Base-by-base conservation (phyloP, 768 basidiomycete genomes). In the Mycena latifolia region DNA sequence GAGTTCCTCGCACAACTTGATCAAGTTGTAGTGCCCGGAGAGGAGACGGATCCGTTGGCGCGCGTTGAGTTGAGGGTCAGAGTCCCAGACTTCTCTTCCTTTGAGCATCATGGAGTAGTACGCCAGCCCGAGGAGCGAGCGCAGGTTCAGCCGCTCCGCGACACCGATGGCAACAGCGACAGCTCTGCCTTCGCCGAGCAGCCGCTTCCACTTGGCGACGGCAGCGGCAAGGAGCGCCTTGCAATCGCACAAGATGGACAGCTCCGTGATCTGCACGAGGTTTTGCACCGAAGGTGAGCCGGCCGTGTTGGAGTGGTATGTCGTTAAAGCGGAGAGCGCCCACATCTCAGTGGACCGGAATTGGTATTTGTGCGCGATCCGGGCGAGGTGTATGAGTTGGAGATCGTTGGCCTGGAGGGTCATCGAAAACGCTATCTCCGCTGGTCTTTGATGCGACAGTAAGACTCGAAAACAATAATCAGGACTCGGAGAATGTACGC, bases 351-450 rank as follows among this genome's bases (percentile, higher is more conserved):
- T 82, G 17, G 80, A 80, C 24, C 78, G 77, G 72, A 87, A 88
- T 53, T 86, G 82, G 71, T 88, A 88, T 62, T 88, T 88, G 76
- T 88, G 85, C 3, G 86, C 81, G 64, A 88, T 82, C 18, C 82
- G 82, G 24, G 84, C 81, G 59, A 86, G 82, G 62, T 82, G 78
- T 47, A 82, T 79, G 52, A 87, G 72, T 63, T 79, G 84, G 17
- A 77, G 71, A 61, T 79, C 78, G 65, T 82, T 81, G 35, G 79
- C 77, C 39, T 82, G 78, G 31, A 74, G 68, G 15, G 80, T 71
- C 75, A 80, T 80, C 5, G 81, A 80, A 17, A 76, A 67, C 61
- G 80, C 79, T 33, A 85, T 73, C 47, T 86, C 84, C 17, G 79
- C 79, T 5, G 85, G 85, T 43, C 85, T 86, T 67, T 46, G 25